phyloP scores from a whole-genome alignment of 257 asterid species.

The Penstemon newberryi region DNA sequence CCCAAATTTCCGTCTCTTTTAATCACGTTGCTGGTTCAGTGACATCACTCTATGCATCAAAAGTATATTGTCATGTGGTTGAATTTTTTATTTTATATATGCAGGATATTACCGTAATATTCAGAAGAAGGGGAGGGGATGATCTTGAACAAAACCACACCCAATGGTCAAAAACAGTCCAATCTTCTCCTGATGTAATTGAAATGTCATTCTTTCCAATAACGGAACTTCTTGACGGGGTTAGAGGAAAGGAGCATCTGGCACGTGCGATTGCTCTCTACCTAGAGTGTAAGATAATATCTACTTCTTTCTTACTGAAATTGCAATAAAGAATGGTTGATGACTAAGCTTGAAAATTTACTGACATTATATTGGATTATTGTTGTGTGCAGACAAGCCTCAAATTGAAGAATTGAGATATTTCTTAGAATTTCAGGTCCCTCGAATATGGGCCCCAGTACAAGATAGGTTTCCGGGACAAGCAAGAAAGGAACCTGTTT shows the following conservation, averaged over 20 bases:
- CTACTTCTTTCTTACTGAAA: background rate
- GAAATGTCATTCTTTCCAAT: constrained; percentile 78
- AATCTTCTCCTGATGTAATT: constrained; percentile 80
- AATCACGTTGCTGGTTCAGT: too few species aligned
- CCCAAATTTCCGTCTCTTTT: too few species aligned
- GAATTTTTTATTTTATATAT: background rate
- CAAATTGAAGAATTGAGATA: constrained; percentile 82
- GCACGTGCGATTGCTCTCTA: constrained; percentile 71
- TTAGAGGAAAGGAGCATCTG: constrained; percentile 64
- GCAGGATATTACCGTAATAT: constrained; percentile 84
- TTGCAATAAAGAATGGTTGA: background rate
- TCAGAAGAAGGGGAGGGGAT: constrained; percentile 90
- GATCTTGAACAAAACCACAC: constrained; percentile 82
- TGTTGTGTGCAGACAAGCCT: constrained; percentile 70
- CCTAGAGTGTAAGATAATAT: constrained; percentile 61
- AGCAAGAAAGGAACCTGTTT: constrained; percentile 82
- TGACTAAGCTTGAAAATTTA: background rate
- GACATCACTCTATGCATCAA: too few species aligned
- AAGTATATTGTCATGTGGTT: too few species aligned
- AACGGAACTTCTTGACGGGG: constrained; percentile 70
- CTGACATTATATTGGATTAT: constrained; percentile 23
- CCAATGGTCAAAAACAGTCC: constrained; percentile 69
- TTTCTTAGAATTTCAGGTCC: constrained; percentile 82
- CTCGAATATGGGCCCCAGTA: constrained; percentile 78
- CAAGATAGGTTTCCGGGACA: constrained; percentile 71